These are phyloP conservation scores for Chaetothyriales sp. DNA, from an alignment of 2,329 filamentous ascomycete genomes.

Conservation along the genomic window DNA sequence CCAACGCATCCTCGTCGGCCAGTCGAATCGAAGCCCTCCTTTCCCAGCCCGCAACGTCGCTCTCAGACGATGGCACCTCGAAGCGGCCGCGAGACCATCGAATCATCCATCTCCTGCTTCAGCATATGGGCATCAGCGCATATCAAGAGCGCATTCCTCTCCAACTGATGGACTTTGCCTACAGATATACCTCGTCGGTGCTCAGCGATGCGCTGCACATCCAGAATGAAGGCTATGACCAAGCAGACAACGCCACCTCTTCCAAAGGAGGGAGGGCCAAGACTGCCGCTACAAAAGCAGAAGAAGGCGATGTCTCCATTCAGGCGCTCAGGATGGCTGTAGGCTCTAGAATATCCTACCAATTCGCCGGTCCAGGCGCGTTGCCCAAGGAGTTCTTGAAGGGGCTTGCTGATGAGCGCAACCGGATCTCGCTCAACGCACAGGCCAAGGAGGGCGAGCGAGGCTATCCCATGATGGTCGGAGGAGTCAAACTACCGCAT, in stretches of 20 bases:
- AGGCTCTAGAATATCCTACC: constrained; percentile 39
- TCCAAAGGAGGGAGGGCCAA: constrained; percentile 22
- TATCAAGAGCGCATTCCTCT: constrained; percentile 39
- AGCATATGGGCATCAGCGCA: constrained; percentile 32
- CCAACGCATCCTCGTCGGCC: constrained; percentile 5
- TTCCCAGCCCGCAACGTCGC: constrained; percentile 28
- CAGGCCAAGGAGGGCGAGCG: constrained; percentile 15
- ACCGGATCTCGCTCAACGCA: constrained; percentile 40
- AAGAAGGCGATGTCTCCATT: constrained; percentile 39
- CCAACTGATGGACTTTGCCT: constrained; percentile 38
- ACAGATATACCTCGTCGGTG: constrained; percentile 38
- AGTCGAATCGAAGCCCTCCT: constrained; percentile 18
- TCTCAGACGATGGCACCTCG: constrained; percentile 32
- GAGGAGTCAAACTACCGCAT: constrained; percentile 44
- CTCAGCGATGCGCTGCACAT: constrained; percentile 39
- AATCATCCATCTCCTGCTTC: constrained; percentile 36
- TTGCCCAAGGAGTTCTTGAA: constrained; percentile 48
- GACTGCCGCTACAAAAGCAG: constrained; percentile 23
- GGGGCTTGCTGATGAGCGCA: constrained; percentile 42
- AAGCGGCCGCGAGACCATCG: constrained; percentile 35
- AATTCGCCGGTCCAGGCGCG: constrained; percentile 36
- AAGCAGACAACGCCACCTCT: constrained; percentile 23
- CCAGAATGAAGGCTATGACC: constrained; percentile 34
- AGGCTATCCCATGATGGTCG: constrained; percentile 25
- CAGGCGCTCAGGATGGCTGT: constrained; percentile 46